Percentiles rank a stretch among this genome's conserved stretches.
Evolutionary conservation across 2,329 filamentous ascomycete species (phyloP).

Genomic region (Albifimbria verrucaria): DNA sequence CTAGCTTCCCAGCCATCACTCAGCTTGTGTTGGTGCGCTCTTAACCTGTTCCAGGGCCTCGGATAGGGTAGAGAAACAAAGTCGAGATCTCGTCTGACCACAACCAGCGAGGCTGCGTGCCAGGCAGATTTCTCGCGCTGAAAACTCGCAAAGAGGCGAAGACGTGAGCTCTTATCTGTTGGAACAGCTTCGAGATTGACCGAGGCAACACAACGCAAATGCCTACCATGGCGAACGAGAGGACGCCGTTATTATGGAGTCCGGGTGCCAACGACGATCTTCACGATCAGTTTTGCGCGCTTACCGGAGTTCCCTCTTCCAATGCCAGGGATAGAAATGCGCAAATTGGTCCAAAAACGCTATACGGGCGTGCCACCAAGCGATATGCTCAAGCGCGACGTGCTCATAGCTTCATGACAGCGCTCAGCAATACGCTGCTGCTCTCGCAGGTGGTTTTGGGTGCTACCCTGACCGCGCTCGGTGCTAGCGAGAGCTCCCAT

Average conservation of each 20-base stretch:
- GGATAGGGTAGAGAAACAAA: no score
- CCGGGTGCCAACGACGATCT: background rate
- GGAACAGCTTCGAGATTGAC: background rate
- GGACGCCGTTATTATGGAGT: background rate
- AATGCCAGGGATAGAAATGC: background rate
- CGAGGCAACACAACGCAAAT: background rate
- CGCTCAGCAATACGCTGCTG: conserved; percentile 16
- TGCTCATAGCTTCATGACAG: conserved; percentile 15
- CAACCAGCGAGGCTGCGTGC: no score
- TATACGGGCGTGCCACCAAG: conserved; percentile 14
- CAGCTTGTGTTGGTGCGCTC: no score
- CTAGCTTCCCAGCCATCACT: no score
- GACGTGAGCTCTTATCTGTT: no score
- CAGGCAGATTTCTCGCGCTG: no score
- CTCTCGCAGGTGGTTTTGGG: conserved; percentile 16
- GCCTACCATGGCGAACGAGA: background rate
- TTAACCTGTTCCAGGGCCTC: no score
- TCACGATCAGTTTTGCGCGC: background rate
- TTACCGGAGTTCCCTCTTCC: background rate
- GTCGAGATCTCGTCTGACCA: no score
- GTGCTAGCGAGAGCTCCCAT: conserved; percentile 13
- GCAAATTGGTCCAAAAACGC: conserved; percentile 2
- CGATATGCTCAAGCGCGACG: conserved; percentile 8
- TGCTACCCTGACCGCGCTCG: conserved; percentile 17
- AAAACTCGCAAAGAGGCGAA: no score